These are phyloP conservation scores for Apiospora arundinis DNA, from an alignment of 2,329 filamentous ascomycete species.

Conservation along the genomic window DNA sequence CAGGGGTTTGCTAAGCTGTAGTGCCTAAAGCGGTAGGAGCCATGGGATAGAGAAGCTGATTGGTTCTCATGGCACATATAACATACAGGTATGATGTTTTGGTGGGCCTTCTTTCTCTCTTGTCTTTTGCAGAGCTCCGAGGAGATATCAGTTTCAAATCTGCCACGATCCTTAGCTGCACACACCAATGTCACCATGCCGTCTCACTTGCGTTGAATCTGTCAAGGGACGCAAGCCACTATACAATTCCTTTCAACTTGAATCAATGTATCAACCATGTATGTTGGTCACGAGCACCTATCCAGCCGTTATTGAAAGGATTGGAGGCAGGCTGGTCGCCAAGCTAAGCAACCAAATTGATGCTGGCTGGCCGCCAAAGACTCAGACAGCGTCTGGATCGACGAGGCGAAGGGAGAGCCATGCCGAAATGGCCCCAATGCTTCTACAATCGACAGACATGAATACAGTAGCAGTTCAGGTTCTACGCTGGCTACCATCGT, in stretches of 20 bases:
- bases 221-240: neutral
- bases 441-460: neutral
- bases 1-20: neutral
- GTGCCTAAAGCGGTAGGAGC: constrained; percentile 9
- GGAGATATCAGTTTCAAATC: constrained; percentile 16
- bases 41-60: neutral
- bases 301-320: neutral
- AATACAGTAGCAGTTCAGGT: neutral
- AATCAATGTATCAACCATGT: neutral
- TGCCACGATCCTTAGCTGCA: constrained; percentile 12
- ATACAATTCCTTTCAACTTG: neutral
- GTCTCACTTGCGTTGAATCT: constrained; percentile 10
- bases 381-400: neutral
- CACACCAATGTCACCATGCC: constrained; percentile 7
- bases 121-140: neutral
- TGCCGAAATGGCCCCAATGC: neutral
- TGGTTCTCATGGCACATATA: neutral
- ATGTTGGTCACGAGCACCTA: neutral
- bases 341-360: neutral
- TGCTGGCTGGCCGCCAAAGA: neutral
- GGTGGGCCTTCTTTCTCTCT: neutral
- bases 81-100: too few species aligned
- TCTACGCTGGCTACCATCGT: neutral
- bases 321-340: neutral
- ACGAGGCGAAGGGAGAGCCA: neutral